Base-by-base conservation (phyloP, 1,284 basidiomycete genomes). In the Papiliotrema nemorosa region DNA sequence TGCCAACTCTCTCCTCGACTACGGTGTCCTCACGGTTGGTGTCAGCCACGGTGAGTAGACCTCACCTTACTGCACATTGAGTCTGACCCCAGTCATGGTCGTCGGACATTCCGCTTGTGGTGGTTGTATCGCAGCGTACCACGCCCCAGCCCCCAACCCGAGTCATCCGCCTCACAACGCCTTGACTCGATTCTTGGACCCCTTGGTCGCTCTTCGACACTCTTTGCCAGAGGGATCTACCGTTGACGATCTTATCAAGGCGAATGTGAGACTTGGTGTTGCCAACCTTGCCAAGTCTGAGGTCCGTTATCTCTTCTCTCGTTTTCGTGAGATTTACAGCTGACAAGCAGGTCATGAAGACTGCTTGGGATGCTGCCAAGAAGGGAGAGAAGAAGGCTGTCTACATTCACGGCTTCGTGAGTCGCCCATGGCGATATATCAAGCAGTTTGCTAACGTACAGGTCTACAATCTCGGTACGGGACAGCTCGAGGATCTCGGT, bases 51-150 rank as follows among this genome's bases (percentile, higher is more conserved):
- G 88, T 90, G 66, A 66, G 79, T 79, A 61, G 52, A 64, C 57
- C 16, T 64, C 37, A 46, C 60, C 48, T 66, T 54, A 45, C 31
- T 6, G n/a, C 31, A 35, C n/a, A 42, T 27, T 22, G 39, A 43
- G 22, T 14, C 47, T 49, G 35, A 49, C 27, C 37, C 49, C 67
- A 87, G 86, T 92, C 56, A 78, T 89, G 52, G 77, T 92, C 55
- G 86, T 85, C 21, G 90, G 89, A 35, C 90, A 91, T 72, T 85
- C 84, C 6, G 77, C 82, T 57, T 92, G 89, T 66, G 90, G 88
- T 52, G 90, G 88, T 14, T 73, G 70, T 54, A 84, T 83, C 22
- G 77, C 78, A 0, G 86, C 86, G 0, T 85, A 83, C 53, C 64
- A 54, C 31, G 55, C 66, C 1, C 64, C 64, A 3, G 52, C 54